Base-by-base conservation (phyloP, 345 rosid genomes). In the Brassica incana region DNA sequence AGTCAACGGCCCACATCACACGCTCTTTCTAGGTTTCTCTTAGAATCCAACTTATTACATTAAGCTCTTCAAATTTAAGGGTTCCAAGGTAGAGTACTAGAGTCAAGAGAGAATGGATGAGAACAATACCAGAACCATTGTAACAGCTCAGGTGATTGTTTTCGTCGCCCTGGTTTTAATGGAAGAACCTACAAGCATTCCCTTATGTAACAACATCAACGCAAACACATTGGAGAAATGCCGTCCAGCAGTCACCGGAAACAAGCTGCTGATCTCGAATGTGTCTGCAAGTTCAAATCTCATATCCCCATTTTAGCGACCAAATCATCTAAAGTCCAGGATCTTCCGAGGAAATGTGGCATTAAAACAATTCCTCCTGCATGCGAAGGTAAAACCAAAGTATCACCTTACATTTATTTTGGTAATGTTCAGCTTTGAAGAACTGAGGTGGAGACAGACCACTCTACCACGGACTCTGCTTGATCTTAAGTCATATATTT, bases 201-300 rank as follows among this genome's bases (percentile, higher is more conserved):
- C 70, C 5, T 61, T 87, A 64, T 91, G 95, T 38, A 68, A 67
- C 76, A 68, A 67, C 76, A 77, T 86, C 4, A 84, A 85, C 45
- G 48, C 86, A 15, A 38, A 56, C 67, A 36, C 81, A 27, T 60
- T 90, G 64, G 32, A 62, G 5, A 50, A 43, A 25, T 89, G 93
- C 69, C 83, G 82, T 2, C 77, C 87, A 2, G 91, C 91, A 0
- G 77, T 88, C 59, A 82, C 81, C 0, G 91, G 93, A 12, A 4
- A 33, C 48, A 73, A 38, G 70, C 36, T 0, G 85, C 85, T 45
- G 63, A 86, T 76, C 72, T 87, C 63, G 59, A 65, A 5, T 91
- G 92, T 58, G 82, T 91, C 27, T 89, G 92, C 75, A 54, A 74
- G 45, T 84, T 66, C 80, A 85, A 80, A 85, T 73, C 33, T 10